Conservation (phyloP, 768 basidiomycete species). For the Collybiopsis luxurians region DNA sequence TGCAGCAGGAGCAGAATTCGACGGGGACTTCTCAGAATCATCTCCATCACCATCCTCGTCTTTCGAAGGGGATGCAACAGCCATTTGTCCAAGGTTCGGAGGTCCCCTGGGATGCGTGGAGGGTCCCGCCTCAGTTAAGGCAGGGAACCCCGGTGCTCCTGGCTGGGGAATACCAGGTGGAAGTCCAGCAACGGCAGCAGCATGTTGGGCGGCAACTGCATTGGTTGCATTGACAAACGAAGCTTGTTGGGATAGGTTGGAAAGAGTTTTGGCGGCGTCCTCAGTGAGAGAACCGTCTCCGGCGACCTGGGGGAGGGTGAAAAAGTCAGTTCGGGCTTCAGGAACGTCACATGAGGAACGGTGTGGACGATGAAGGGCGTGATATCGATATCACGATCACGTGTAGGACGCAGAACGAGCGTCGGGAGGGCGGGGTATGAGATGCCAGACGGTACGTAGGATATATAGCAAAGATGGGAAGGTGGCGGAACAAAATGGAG, state of each 20-base stretch:
- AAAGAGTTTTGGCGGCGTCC: constrained; percentile 58
- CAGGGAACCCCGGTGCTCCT: constrained; percentile 35
- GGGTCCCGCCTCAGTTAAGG: constrained; percentile 66
- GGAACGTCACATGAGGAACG: constrained; percentile 9
- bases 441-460: too few species aligned
- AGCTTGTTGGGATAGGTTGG: constrained; percentile 48
- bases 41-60: constrained; percentile 25
- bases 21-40: constrained; percentile 20
- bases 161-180: constrained; percentile 20
- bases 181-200: constrained; percentile 25
- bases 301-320: constrained; percentile 32
- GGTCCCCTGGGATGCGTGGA: constrained; percentile 71
- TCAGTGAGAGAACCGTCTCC: constrained; percentile 54
- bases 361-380: constrained; percentile 17
- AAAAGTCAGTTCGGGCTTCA: constrained; percentile 2
- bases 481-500: background rate
- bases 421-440: too few species aligned
- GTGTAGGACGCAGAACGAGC: constrained; percentile 5
- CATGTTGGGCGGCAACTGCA: constrained; percentile 14
- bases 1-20: constrained; percentile 22
- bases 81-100: constrained; percentile 59
- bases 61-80: constrained; percentile 30
- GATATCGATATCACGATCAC: constrained; percentile 13
- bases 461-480: background rate
- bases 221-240: constrained; percentile 19